Conservation (phyloP, 805 yeast genomes). For the Jamesozyma rosinii region DNA sequence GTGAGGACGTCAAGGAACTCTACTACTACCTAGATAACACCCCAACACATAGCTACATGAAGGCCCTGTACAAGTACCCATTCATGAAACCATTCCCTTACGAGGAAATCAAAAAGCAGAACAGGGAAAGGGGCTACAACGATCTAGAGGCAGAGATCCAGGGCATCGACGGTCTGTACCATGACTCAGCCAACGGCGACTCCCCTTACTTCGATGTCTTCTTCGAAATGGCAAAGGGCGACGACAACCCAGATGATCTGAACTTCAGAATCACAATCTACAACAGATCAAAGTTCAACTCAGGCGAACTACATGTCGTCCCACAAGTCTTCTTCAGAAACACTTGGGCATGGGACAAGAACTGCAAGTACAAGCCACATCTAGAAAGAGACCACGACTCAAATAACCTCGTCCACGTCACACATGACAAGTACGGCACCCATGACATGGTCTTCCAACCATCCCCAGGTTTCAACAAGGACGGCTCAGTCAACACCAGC, state of each 20-base stretch:
- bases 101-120: conserved; percentile 58
- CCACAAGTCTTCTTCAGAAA: conserved; percentile 83
- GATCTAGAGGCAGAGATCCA: conserved; percentile 74
- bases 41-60: conserved; percentile 88
- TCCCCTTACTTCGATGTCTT: conserved; percentile 78
- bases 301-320: conserved; percentile 81
- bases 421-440: conserved; percentile 62
- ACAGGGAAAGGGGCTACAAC: conserved; percentile 51
- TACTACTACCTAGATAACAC: conserved; percentile 84
- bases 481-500: conserved; percentile 34
- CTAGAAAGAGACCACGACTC: conserved; percentile 32
- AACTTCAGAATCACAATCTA: conserved; percentile 80
- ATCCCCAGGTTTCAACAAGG: conserved; percentile 50
- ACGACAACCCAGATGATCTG: conserved; percentile 69
- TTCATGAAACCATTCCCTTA: conserved; percentile 70
- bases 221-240: conserved; percentile 83
- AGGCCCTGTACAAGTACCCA: conserved; percentile 88
- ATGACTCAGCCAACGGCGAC: conserved; percentile 47
- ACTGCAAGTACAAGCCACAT: conserved; percentile 42
- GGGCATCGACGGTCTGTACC: conserved; percentile 64
- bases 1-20: conserved; percentile 86
- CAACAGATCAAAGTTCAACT: conserved; percentile 59
- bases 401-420: conserved; percentile 44
- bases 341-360: conserved; percentile 74
- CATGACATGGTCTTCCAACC: conserved; percentile 67